phyloP scores from a whole-genome alignment of 139 green algal species.

The Gonium pectorale region DNA sequence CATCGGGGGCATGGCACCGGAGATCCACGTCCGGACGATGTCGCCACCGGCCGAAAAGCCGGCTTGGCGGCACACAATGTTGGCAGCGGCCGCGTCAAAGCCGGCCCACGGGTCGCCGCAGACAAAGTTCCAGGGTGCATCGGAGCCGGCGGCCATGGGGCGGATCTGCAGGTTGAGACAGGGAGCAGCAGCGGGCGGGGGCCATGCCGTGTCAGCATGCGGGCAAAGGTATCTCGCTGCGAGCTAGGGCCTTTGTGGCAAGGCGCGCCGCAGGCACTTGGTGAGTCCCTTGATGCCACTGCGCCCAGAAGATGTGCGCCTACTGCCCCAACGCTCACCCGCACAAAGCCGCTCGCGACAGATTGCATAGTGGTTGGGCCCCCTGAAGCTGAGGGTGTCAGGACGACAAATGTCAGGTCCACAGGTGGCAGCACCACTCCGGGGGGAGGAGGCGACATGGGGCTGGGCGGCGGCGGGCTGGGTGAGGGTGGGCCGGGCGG shows the following conservation, averaged over 20 bases:
- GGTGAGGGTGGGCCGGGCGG: too few species aligned
- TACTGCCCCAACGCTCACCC: background rate
- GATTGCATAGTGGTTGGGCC: too few species aligned
- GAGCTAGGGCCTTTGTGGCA: background rate
- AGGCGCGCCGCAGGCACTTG: too few species aligned
- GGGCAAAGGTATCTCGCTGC: background rate
- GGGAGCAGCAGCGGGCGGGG: too few species aligned
- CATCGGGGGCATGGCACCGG: background rate
- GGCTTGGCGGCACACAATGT: conserved; percentile 3
- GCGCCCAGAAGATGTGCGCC: background rate
- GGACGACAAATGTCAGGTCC: too few species aligned
- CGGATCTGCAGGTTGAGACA: background rate
- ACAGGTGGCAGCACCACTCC: too few species aligned
- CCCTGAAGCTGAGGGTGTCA: too few species aligned
- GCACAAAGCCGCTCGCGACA: background rate
- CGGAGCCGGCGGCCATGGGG: too few species aligned
- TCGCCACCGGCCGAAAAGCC: conserved; percentile 15
- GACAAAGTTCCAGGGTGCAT: background rate
- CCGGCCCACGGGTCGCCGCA: conserved; percentile 36
- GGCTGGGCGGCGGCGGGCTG: too few species aligned
- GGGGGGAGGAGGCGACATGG: too few species aligned
- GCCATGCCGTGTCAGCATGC: background rate
- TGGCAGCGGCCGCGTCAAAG: conserved; percentile 6
- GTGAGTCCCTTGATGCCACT: background rate
- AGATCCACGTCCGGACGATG: background rate